A percentile compares a stretch with the other conserved stretches of the same genome.
Evolutionary conservation across 768 basidiomycete species (phyloP).

Genomic region (Kwoniella sp.): DNA sequence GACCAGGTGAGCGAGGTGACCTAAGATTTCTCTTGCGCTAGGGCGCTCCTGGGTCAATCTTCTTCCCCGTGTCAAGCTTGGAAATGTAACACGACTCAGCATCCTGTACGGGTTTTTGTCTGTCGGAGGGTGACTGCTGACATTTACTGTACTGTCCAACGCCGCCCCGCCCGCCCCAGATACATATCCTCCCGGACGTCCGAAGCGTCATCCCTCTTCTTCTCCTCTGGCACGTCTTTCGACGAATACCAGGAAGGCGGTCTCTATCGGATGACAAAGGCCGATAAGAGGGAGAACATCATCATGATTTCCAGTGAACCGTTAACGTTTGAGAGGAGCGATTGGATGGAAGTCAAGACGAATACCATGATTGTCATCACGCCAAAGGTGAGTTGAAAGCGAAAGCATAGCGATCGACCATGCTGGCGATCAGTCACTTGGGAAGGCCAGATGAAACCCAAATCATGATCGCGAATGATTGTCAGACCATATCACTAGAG

Average conservation of each 20-base stretch:
- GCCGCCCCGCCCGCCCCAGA: constrained; percentile 29
- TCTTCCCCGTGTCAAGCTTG: no score
- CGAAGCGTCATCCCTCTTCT: constrained; percentile 95
- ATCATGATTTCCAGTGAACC: constrained; percentile 86
- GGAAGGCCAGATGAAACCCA: no score
- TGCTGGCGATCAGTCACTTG: no score
- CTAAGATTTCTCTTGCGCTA: not conserved
- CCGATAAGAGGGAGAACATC: constrained; percentile 89
- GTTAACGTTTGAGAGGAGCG: constrained; percentile 93
- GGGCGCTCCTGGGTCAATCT: not conserved
- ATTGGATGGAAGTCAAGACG: constrained; percentile 99
- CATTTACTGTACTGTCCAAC: not conserved
- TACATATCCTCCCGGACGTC: constrained; percentile 90
- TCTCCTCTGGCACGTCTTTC: constrained; percentile 92
- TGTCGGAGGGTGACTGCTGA: not conserved
- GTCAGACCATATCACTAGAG: not conserved
- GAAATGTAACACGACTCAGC: no score
- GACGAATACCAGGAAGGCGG: constrained; percentile 85
- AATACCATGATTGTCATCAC: constrained; percentile 96
- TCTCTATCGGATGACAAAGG: constrained; percentile 92
- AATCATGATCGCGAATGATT: no score
- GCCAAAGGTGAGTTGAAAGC: constrained; percentile 68
- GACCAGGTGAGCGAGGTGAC: constrained; percentile 61
- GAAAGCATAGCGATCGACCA: no score
- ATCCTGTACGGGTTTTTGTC: no score